These are phyloP conservation scores for Areca catechu DNA, from an alignment of 176 grass and related monocot species.

Conservation along the genomic window DNA sequence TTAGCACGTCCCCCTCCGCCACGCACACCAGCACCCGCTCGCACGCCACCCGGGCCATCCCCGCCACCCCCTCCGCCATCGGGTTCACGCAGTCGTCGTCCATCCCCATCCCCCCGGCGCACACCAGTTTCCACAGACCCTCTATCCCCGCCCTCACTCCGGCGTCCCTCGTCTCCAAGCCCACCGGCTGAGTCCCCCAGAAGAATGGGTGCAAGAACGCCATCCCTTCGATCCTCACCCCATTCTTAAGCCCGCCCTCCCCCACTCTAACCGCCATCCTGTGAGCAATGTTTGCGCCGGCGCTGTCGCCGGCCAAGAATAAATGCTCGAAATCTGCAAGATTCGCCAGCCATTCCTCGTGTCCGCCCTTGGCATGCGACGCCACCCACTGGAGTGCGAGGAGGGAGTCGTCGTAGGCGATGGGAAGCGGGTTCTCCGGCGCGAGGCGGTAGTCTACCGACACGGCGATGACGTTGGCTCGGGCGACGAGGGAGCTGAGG, in stretches of 20 bases:
- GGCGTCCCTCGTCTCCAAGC: conserved; percentile 13
- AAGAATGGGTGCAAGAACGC: conserved; percentile 39
- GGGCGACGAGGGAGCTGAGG: too few species aligned
- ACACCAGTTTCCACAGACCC: conserved; percentile 36
- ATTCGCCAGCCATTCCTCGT: too few species aligned
- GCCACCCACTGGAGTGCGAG: too few species aligned
- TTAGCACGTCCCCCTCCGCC: conserved; percentile 23
- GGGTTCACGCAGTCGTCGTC: conserved; percentile 33
- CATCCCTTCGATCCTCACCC: conserved; percentile 19
- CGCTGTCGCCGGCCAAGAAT: too few species aligned
- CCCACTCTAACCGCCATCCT: conserved; percentile 3
- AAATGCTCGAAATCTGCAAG: too few species aligned
- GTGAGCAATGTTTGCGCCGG: too few species aligned
- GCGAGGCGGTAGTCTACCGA: conserved; percentile 72
- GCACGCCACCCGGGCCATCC: conserved; percentile 13
- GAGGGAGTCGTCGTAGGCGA: conserved; percentile 58
- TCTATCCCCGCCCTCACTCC: conserved; percentile 25
- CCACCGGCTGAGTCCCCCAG: conserved; percentile 32
- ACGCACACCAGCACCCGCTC: conserved; percentile 24
- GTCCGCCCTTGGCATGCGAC: too few species aligned
- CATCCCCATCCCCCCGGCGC: conserved; percentile 28
- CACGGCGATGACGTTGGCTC: conserved; percentile 33
- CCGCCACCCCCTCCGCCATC: conserved; percentile 9
- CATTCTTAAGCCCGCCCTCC: neutral
- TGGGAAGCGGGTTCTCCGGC: conserved; percentile 59